These are phyloP conservation scores for Angomonas ambiguus DNA, from an alignment of 208 protist genomes.

Conservation along the genomic window DNA sequence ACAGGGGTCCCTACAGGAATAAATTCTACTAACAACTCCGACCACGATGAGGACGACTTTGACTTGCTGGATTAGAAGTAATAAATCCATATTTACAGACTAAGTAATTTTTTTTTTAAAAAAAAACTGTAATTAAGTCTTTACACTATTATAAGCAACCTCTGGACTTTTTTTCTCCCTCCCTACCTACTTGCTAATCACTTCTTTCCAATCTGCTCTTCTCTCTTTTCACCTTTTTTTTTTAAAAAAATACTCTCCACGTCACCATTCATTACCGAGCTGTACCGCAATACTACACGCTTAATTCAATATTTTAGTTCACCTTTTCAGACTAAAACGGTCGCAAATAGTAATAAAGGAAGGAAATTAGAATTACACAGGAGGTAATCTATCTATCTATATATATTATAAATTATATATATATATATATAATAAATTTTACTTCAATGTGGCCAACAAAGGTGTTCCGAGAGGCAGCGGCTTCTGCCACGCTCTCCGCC, in stretches of 20 bases:
- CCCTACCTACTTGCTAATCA: too few relatives aligned
- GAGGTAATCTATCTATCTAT: constrained; percentile 1
- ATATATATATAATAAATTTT: not conserved
- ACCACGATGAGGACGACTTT: constrained; percentile 41
- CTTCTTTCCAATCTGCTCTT: constrained; percentile 5
- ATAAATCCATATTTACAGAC: too few relatives aligned
- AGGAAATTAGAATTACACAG: not conserved
- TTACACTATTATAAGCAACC: too few relatives aligned
- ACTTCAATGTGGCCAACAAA: not conserved
- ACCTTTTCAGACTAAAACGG: too few relatives aligned
- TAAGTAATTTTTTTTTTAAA: too few relatives aligned
- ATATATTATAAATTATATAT: constrained; percentile 17
- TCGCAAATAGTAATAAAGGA: too few relatives aligned
- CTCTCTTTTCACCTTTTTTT: too few relatives aligned
- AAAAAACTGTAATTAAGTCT: too few relatives aligned
- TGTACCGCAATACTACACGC: too few relatives aligned
- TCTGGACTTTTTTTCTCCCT: not conserved
- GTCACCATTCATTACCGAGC: too few relatives aligned
- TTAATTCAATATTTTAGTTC: too few relatives aligned
- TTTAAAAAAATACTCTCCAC: too few relatives aligned
- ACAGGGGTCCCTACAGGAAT: not conserved
- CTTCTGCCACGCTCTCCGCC: not conserved
- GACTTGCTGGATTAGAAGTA: constrained; percentile 29
- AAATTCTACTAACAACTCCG: not conserved
- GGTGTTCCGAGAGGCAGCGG: not conserved